Conservation (phyloP, 306 rosid species). For the Comarum palustre region DNA sequence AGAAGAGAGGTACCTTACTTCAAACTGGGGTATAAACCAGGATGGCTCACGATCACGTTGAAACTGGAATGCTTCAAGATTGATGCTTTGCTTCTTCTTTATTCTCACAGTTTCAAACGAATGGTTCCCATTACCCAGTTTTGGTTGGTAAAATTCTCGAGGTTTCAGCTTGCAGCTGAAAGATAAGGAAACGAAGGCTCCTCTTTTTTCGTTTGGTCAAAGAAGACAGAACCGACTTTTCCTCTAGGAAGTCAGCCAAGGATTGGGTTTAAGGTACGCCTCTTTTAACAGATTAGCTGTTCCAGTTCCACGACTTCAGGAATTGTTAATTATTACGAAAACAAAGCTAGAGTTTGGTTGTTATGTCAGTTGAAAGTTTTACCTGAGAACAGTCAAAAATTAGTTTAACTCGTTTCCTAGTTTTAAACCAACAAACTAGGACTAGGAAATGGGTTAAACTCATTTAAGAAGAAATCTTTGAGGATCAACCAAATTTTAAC, state of each 20-base stretch:
- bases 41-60: not conserved
- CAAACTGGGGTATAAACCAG: constrained; percentile 26
- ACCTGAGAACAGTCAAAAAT: too few relatives aligned
- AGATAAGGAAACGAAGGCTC: not conserved
- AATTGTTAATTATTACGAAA: not conserved
- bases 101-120: not conserved
- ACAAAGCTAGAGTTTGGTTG: not conserved
- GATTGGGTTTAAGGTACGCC: not conserved
- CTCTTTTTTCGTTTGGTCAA: not conserved
- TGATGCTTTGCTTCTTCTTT: constrained; percentile 52
- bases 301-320: constrained; percentile 10
- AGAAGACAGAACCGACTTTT: constrained; percentile 14
- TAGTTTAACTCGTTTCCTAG: too few relatives aligned
- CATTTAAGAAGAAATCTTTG: too few relatives aligned
- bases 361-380: not conserved
- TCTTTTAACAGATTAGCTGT: not conserved
- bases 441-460: too few relatives aligned
- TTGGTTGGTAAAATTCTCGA: not conserved
- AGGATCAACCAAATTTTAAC: too few relatives aligned
- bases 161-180: constrained; percentile 1
- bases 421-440: too few relatives aligned
- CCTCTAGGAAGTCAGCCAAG: not conserved
- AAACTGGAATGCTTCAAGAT: constrained; percentile 24
- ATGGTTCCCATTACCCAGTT: not conserved
- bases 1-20: constrained; percentile 57